Conservation (phyloP, 441 rosid genomes). For the Lepidium campestre region DNA sequence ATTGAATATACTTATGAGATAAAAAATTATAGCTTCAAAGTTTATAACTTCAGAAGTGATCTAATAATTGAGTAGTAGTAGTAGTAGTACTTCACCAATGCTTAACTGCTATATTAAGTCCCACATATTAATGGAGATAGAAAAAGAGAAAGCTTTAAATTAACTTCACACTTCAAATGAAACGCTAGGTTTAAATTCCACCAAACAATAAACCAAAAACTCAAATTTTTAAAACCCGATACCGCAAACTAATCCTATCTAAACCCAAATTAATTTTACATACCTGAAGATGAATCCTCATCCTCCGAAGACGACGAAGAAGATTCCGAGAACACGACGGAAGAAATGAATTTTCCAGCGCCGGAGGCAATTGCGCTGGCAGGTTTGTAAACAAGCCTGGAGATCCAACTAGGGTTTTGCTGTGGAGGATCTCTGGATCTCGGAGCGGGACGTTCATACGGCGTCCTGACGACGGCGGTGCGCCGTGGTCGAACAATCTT, state of each 20-base stretch:
- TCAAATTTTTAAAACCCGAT: not conserved
- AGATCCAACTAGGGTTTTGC: constrained; percentile 86
- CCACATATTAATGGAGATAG: constrained; percentile 9
- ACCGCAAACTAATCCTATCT: not conserved
- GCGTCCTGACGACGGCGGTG: constrained; percentile 32
- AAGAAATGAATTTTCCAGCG: constrained; percentile 61
- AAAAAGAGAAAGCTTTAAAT: constrained; percentile 8
- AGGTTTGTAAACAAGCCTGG: constrained; percentile 64
- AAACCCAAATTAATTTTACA: not conserved
- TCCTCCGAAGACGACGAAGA: constrained; percentile 50
- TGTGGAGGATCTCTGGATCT: constrained; percentile 22
- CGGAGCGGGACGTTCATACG: constrained; percentile 48
- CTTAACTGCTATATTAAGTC: not conserved
- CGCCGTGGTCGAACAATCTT: constrained; percentile 52
- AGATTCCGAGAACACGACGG: constrained; percentile 59
- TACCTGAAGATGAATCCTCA: constrained; percentile 46
- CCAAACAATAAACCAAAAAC: not conserved
- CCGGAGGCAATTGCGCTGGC: constrained; percentile 74
- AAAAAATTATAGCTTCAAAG: not conserved
- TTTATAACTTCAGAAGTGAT: not conserved
- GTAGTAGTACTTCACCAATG: not conserved
- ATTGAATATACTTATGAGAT: not conserved
- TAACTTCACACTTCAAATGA: constrained; percentile 1
- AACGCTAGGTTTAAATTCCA: constrained; percentile 2
- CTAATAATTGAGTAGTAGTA: not conserved